A percentile compares a stretch with the other conserved stretches of the same genome.
Conservation (phyloP, 495 filamentous ascomycete genomes). For the Talaromyces proteolyticus region DNA sequence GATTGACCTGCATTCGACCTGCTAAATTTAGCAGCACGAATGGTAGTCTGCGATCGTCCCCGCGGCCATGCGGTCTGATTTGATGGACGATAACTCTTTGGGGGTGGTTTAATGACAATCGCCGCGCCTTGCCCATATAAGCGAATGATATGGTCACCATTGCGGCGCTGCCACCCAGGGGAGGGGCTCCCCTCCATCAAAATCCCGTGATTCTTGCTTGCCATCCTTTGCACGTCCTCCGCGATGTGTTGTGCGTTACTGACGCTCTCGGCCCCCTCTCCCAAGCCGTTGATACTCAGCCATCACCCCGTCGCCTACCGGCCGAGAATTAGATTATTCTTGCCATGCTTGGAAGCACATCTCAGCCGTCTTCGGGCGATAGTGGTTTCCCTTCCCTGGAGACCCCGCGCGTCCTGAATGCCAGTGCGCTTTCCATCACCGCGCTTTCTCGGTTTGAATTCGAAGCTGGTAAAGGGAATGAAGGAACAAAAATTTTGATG, state of each 20-base stretch:
- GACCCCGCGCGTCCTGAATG: constrained; percentile 17
- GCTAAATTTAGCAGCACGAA: background rate
- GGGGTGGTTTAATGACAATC: background rate
- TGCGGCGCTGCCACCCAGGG: background rate
- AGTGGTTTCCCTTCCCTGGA: constrained; percentile 28
- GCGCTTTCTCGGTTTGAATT: constrained; percentile 82
- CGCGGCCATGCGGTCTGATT: constrained; percentile 6
- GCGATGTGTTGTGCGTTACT: too few relatives aligned
- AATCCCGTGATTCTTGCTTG: background rate
- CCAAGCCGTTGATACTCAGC: background rate
- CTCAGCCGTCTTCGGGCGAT: constrained; percentile 10
- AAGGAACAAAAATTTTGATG: constrained; percentile 82
- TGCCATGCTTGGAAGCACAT: background rate
- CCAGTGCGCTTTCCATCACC: constrained; percentile 25
- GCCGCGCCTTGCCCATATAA: too few relatives aligned
- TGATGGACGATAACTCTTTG: background rate
- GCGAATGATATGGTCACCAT: background rate
- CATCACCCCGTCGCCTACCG: background rate
- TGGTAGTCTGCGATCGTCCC: background rate
- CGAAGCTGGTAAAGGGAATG: constrained; percentile 66
- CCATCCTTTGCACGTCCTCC: background rate
- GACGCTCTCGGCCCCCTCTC: background rate
- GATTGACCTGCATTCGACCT: constrained; percentile 2
- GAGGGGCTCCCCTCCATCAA: background rate
- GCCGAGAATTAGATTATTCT: background rate